Percentiles rank a stretch among this genome's conserved stretches.
These are phyloP conservation scores for Hericium alpestre DNA, from an alignment of 768 basidiomycete genomes.

Conservation along the genomic window DNA sequence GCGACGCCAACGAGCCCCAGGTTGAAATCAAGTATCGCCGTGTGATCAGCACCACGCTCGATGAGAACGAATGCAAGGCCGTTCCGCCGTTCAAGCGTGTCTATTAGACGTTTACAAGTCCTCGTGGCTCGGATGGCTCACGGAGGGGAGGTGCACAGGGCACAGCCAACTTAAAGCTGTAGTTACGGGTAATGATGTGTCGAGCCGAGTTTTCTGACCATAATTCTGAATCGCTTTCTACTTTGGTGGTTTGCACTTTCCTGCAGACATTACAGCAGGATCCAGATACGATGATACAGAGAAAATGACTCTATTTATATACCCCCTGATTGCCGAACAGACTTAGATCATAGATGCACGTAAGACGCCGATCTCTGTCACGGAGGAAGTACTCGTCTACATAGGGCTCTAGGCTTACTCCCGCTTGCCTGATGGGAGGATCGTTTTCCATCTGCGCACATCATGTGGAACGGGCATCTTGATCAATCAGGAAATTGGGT, in stretches of 20 bases:
- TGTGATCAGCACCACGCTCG: slow-evolving; percentile 80
- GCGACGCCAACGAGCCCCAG: slow-evolving; percentile 60
- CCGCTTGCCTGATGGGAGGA: no score
- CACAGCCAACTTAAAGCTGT: neutral
- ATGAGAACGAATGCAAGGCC: slow-evolving; percentile 92
- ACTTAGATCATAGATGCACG: no score
- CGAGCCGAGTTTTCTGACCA: neutral
- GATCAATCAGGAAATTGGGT: no score
- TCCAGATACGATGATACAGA: no score
- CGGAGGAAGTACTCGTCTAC: no score
- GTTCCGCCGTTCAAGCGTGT: slow-evolving; percentile 98
- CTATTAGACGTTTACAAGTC: slow-evolving; percentile 37
- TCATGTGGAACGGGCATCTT: no score
- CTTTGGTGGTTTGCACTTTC: neutral
- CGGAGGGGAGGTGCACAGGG: neutral
- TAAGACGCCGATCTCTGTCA: no score
- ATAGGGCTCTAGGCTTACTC: no score
- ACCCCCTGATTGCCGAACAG: no score
- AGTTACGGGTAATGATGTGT: neutral
- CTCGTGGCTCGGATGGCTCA: neutral
- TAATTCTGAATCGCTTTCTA: neutral
- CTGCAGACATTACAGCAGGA: no score
- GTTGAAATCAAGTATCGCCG: slow-evolving; percentile 83
- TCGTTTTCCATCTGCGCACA: no score
- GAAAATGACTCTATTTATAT: no score